phyloP scores from a whole-genome alignment of 306 rosid genomes.

The Ziziphus jujuba region DNA sequence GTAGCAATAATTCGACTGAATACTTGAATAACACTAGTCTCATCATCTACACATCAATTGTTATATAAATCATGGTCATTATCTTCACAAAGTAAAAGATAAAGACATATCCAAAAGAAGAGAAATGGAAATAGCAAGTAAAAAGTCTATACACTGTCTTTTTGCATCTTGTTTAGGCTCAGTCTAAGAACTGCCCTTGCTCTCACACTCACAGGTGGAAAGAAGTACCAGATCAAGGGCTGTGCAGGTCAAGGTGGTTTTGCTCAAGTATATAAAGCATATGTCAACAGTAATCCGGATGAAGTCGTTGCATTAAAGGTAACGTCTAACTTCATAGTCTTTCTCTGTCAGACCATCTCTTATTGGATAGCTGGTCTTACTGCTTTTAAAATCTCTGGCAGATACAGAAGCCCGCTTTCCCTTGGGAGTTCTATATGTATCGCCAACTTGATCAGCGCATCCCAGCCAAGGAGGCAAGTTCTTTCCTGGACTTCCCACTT shows the following conservation, averaged over 20 bases:
- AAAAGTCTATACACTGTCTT: too few relatives aligned
- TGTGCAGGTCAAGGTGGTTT: slow-evolving; percentile 94
- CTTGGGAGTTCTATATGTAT: slow-evolving; percentile 95
- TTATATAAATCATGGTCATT: too few relatives aligned
- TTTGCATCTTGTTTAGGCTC: too few relatives aligned
- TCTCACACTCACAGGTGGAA: slow-evolving; percentile 65
- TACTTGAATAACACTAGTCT: too few relatives aligned
- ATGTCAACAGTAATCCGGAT: slow-evolving; percentile 61
- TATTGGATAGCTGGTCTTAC: slow-evolving; percentile 18
- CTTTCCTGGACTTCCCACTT: slow-evolving; percentile 19
- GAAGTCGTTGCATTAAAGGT: slow-evolving; percentile 88
- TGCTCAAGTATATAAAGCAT: slow-evolving; percentile 88
- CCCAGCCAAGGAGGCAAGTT: slow-evolving; percentile 54
- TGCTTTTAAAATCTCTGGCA: slow-evolving; percentile 31
- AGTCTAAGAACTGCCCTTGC: neutral
- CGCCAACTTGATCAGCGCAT: slow-evolving; percentile 84
- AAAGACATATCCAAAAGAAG: too few relatives aligned
- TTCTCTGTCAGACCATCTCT: slow-evolving; percentile 6
- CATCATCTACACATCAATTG: too few relatives aligned
- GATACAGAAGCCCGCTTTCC: slow-evolving; percentile 90
- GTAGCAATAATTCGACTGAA: too few relatives aligned
- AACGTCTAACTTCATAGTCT: slow-evolving; percentile 2
- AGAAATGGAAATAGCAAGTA: too few relatives aligned
- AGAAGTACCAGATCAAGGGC: slow-evolving; percentile 83
- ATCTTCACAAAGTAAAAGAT: too few relatives aligned